phyloP scores from a whole-genome alignment of 257 asterid genomes.

The Prunella vulgaris region DNA sequence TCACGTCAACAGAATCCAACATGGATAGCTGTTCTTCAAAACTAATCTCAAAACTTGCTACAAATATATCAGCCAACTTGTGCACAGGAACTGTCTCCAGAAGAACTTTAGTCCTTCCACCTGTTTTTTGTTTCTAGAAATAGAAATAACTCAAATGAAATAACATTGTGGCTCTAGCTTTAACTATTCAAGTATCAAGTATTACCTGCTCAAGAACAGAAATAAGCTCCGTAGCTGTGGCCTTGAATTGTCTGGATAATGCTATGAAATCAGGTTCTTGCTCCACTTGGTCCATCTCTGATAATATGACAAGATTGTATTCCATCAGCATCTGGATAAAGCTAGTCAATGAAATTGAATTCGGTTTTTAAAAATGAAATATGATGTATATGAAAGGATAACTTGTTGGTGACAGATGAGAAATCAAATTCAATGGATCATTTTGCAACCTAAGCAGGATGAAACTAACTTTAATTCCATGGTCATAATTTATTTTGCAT shows the following conservation, averaged over 20 bases:
- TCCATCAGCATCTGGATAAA: constrained; percentile 27
- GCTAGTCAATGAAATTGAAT: constrained; percentile 12
- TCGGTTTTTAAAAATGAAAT: constrained; percentile 13
- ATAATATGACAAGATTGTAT: constrained; percentile 27
- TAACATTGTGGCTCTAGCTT: constrained; percentile 7
- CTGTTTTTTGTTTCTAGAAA: constrained; percentile 90
- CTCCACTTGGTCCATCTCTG: constrained; percentile 95
- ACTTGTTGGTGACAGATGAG: constrained; percentile 10
- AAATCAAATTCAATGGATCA: not conserved
- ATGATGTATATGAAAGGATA: not conserved
- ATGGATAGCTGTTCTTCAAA: constrained; percentile 93
- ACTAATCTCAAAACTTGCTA: constrained; percentile 97
- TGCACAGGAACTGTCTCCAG: constrained; percentile 97
- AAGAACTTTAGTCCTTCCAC: constrained; percentile 88
- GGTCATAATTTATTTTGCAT: not conserved
- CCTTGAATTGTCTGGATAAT: constrained; percentile 92
- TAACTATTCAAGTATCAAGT: constrained; percentile 19
- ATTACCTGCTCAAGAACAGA: constrained; percentile 95
- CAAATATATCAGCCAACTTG: constrained; percentile 97
- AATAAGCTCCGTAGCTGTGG: constrained; percentile 88
- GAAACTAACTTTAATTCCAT: constrained; percentile 5
- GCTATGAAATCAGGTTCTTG: constrained; percentile 89
- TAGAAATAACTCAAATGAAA: constrained; percentile 22
- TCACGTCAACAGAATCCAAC: constrained; percentile 97
- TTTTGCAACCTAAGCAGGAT: constrained; percentile 5